Evolutionary conservation across 163 green algal species (phyloP).

Genomic region (Scenedesmus sp.): DNA sequence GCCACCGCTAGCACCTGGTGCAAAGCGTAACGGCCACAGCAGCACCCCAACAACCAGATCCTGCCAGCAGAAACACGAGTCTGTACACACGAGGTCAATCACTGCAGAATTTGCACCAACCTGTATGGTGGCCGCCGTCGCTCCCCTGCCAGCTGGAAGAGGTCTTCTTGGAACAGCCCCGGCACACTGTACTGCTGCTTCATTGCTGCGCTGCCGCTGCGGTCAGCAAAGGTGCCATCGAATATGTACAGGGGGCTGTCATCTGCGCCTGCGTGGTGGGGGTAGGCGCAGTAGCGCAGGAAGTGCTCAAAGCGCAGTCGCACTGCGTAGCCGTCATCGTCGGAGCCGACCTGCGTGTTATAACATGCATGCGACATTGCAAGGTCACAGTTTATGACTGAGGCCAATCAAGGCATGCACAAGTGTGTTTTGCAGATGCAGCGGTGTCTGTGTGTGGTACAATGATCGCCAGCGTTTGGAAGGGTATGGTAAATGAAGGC

Average conservation of each 20-base stretch:
- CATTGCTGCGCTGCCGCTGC: conserved; percentile 37
- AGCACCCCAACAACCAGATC: too few species aligned
- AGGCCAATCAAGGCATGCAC: too few species aligned
- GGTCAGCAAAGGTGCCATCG: conserved; percentile 84
- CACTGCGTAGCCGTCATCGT: conserved; percentile 95
- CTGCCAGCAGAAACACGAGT: too few species aligned
- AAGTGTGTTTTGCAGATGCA: too few species aligned
- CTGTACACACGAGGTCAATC: too few species aligned
- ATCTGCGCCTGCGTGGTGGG: conserved; percentile 71
- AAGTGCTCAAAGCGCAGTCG: conserved; percentile 87
- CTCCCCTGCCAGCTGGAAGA: conserved; percentile 88
- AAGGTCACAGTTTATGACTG: neutral
- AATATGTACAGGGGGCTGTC: conserved; percentile 96
- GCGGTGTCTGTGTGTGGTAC: too few species aligned
- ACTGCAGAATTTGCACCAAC: conserved; percentile 42
- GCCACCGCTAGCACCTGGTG: too few species aligned
- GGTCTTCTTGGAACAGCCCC: conserved; percentile 87
- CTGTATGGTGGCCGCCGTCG: conserved; percentile 86
- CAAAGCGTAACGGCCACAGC: too few species aligned
- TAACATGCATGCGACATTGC: neutral
- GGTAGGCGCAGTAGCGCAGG: conserved; percentile 77
- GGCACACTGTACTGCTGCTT: conserved; percentile 79
- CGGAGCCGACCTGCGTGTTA: conserved; percentile 81
- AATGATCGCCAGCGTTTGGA: too few species aligned
- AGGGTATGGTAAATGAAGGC: too few species aligned